phyloP scores from a whole-genome alignment of 2,329 filamentous ascomycete genomes.

The Raffaelea ambrosiae region DNA sequence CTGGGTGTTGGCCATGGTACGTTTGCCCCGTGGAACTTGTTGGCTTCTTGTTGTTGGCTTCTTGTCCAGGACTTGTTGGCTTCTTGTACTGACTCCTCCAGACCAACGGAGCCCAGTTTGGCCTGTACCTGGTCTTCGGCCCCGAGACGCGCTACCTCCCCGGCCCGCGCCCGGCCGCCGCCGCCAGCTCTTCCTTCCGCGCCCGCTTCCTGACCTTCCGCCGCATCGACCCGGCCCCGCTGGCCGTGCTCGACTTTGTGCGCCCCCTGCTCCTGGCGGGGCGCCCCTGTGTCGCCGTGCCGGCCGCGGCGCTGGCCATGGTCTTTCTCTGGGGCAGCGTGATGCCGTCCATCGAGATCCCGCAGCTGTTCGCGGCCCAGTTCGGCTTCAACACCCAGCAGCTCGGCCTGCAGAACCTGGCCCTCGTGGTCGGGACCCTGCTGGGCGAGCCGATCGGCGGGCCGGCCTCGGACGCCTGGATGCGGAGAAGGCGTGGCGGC shows the following conservation, averaged over 20 bases:
- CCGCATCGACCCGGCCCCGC: slow-evolving; percentile 43
- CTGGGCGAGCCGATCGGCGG: slow-evolving; percentile 52
- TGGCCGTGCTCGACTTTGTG: slow-evolving; percentile 40
- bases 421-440: slow-evolving; percentile 46
- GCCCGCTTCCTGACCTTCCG: slow-evolving; percentile 33
- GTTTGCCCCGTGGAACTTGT: slow-evolving; percentile 9
- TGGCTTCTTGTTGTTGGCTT: too few relatives aligned
- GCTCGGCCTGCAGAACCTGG: slow-evolving; percentile 49
- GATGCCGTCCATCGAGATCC: slow-evolving; percentile 49
- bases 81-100: slow-evolving; percentile 13
- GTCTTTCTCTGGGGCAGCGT: slow-evolving; percentile 47
- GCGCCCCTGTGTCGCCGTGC: slow-evolving; percentile 39
- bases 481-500: slow-evolving; percentile 29
- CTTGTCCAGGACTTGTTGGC: too few relatives aligned
- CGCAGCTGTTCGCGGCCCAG: slow-evolving; percentile 45
- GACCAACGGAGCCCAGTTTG: slow-evolving; percentile 47
- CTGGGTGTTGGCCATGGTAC: slow-evolving; percentile 46
- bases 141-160: slow-evolving; percentile 48
- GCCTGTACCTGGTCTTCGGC: slow-evolving; percentile 46
- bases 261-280: slow-evolving; percentile 34
- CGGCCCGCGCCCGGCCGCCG: slow-evolving; percentile 23
- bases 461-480: slow-evolving; percentile 43
- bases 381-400: slow-evolving; percentile 50
- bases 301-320: slow-evolving; percentile 45
- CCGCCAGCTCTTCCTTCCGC: slow-evolving; percentile 26